Evolutionary conservation across 2,329 filamentous ascomycete species (phyloP).

Genomic region (Pseudogymnoascus verrucosus): DNA sequence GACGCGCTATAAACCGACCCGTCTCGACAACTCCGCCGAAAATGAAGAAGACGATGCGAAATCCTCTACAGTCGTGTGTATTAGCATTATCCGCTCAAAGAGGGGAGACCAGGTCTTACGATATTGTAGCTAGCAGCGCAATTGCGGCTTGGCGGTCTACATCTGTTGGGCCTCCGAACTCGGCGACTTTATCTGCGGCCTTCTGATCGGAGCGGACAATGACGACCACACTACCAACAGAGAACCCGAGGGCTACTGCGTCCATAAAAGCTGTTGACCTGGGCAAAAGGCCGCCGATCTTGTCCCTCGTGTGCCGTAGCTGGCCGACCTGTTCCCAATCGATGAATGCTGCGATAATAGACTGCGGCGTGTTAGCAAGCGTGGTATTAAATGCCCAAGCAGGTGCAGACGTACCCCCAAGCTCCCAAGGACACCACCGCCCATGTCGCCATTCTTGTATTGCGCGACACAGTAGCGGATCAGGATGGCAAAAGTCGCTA

Average conservation of each 20-base stretch:
- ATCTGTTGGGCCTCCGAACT: not conserved
- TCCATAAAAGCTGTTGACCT: not conserved
- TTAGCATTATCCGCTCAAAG: not conserved
- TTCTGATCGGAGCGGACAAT: not conserved
- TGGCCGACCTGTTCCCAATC: not conserved
- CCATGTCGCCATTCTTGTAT: not conserved
- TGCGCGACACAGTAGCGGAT: not conserved
- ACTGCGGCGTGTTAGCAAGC: not conserved
- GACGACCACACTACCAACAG: not conserved
- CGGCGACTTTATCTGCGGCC: not conserved
- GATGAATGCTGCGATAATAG: not conserved
- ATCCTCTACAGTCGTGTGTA: not conserved
- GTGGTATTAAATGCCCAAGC: not conserved
- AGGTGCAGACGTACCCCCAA: not conserved
- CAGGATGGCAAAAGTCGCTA: not conserved
- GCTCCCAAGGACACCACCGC: not conserved
- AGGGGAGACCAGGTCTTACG: not conserved
- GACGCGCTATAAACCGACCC: not conserved
- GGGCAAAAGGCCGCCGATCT: not conserved
- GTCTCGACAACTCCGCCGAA: not conserved
- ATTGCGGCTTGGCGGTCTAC: not conserved
- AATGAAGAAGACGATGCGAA: not conserved
- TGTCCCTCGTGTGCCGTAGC: not conserved
- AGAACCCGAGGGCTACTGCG: not conserved
- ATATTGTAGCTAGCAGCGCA: not conserved